Conservation (phyloP, 495 filamentous ascomycete genomes). For the Penicillium nucicola region DNA sequence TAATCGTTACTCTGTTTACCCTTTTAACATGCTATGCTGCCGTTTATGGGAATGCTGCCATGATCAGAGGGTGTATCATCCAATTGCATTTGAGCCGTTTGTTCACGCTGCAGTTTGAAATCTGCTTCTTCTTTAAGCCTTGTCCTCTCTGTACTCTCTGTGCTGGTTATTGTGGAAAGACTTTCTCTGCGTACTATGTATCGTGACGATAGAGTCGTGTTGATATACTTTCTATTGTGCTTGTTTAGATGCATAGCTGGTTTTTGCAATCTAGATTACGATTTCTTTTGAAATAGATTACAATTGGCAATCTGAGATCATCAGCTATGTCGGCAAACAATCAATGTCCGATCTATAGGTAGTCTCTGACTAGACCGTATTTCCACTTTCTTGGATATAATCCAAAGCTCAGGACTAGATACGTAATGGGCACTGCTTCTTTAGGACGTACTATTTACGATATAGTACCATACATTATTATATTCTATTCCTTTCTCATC, state of each 20-base stretch:
- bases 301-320: too few species aligned
- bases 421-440: too few species aligned
- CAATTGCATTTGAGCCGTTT: slow-evolving; percentile 18
- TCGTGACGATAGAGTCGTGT: not conserved
- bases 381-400: too few species aligned
- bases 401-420: too few species aligned
- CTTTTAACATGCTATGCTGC: slow-evolving; percentile 5
- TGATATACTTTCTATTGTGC: not conserved
- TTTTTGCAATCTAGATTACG: not conserved
- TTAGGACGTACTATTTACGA: too few species aligned
- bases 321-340: too few species aligned
- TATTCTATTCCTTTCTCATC: too few species aligned
- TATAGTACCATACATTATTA: too few species aligned
- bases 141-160: not conserved
- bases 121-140: not conserved
- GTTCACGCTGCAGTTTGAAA: not conserved
- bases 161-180: too few species aligned
- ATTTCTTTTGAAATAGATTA: too few species aligned
- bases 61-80: slow-evolving; percentile 14
- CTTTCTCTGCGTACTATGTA: not conserved
- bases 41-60: slow-evolving; percentile 10
- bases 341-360: too few species aligned
- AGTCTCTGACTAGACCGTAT: too few species aligned
- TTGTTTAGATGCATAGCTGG: not conserved
- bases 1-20: slow-evolving; percentile 17